Conservation (phyloP, 2,329 filamentous ascomycete species). For the Colletotrichum caudatum region DNA sequence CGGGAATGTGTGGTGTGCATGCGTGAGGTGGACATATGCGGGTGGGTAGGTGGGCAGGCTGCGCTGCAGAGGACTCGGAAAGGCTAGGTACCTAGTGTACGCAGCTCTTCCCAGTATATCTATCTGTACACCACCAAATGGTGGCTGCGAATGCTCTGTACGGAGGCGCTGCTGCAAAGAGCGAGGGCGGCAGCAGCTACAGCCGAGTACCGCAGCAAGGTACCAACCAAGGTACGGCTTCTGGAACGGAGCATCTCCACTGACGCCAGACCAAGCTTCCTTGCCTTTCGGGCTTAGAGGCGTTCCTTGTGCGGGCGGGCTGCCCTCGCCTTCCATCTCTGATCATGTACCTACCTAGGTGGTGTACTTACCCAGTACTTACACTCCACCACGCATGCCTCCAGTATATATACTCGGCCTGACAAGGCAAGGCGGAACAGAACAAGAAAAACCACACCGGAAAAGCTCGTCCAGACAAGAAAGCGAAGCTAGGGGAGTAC, state of each 20-base stretch:
- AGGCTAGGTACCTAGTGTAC: neutral
- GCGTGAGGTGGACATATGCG: slow-evolving; percentile 4
- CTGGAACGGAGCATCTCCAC: neutral
- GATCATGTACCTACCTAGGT: neutral
- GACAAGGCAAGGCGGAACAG: slow-evolving; percentile 31
- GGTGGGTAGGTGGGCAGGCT: no score
- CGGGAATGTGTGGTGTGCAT: slow-evolving; percentile 28
- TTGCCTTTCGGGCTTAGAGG: slow-evolving; percentile 5
- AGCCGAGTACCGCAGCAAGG: slow-evolving; percentile 5
- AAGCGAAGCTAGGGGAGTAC: slow-evolving; percentile 21
- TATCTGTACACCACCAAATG: neutral
- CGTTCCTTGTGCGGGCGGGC: neutral
- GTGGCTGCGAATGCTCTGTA: no score
- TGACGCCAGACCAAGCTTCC: slow-evolving; percentile 17
- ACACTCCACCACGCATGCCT: neutral
- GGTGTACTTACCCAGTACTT: neutral
- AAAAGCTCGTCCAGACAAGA: slow-evolving; percentile 14
- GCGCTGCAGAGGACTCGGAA: neutral
- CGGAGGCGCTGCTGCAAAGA: neutral
- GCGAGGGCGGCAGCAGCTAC: neutral
- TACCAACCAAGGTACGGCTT: slow-evolving; percentile 6
- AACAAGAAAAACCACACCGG: slow-evolving; percentile 28
- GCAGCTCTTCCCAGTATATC: no score
- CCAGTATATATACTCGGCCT: slow-evolving; percentile 18
- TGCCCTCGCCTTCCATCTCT: slow-evolving; percentile 14